These are phyloP conservation scores for Trichoderma gamsii DNA, from an alignment of 495 filamentous ascomycete species.

Conservation along the genomic window DNA sequence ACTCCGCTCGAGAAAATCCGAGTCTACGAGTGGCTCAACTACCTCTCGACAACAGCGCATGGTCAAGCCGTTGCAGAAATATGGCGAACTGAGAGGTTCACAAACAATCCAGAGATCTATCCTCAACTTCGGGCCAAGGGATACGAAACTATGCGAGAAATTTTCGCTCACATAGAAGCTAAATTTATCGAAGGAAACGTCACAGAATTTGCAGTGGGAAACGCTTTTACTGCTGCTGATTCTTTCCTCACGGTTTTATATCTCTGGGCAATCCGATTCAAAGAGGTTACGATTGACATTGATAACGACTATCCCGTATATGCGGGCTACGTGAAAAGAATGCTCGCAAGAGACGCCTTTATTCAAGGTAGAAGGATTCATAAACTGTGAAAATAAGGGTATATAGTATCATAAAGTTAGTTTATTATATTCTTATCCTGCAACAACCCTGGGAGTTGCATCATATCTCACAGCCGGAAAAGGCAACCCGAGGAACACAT, in stretches of 20 bases:
- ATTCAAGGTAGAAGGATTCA: not conserved
- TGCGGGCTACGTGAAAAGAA: not conserved
- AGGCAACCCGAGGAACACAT: too few relatives aligned
- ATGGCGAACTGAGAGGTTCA: slow-evolving; percentile 4
- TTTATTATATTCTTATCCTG: too few relatives aligned
- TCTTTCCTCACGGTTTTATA: not conserved
- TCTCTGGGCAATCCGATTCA: not conserved
- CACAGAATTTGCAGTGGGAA: not conserved
- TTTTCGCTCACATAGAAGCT: not conserved
- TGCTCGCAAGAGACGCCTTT: not conserved
- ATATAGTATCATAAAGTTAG: not conserved
- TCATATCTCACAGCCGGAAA: too few relatives aligned
- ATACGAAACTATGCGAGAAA: not conserved
- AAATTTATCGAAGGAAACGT: not conserved
- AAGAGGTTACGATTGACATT: not conserved
- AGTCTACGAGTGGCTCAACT: slow-evolving; percentile 5
- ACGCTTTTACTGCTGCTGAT: not conserved
- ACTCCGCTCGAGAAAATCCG: not conserved
- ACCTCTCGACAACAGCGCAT: not conserved
- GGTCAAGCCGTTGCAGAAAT: slow-evolving; percentile 8
- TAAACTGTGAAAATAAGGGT: not conserved
- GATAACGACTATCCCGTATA: not conserved
- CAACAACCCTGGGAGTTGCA: too few relatives aligned
- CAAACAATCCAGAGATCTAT: not conserved
- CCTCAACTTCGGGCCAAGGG: not conserved